Evolutionary conservation across 441 rosid species (phyloP).

Genomic region (Gossypium trilobum): DNA sequence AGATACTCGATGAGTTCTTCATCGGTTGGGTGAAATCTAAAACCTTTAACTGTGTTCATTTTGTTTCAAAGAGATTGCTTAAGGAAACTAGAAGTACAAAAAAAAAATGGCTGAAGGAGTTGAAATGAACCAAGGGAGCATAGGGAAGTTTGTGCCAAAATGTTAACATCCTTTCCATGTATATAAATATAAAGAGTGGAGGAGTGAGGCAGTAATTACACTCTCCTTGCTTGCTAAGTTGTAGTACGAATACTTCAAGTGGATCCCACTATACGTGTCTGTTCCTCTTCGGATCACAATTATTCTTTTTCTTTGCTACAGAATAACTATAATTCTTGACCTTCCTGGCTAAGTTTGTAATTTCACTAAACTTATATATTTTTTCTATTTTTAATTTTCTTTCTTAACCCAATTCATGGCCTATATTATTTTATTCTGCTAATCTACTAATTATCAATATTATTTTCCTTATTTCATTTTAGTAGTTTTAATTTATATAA

Average conservation of each 20-base stretch:
- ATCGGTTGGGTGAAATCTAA: slow-evolving; percentile 5
- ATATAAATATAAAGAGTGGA: not conserved
- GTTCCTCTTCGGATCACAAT: too few relatives aligned
- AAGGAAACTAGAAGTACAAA: not conserved
- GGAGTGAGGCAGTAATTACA: too few relatives aligned
- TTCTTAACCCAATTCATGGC: too few relatives aligned
- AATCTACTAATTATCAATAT: too few relatives aligned
- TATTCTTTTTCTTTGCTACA: too few relatives aligned
- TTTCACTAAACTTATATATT: too few relatives aligned
- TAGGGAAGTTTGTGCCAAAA: not conserved
- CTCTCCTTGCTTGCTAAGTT: not conserved
- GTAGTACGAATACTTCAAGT: not conserved
- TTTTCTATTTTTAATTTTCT: too few relatives aligned
- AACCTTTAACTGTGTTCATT: not conserved
- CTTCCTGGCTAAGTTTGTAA: not conserved
- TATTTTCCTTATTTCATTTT: too few relatives aligned
- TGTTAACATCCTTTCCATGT: too few relatives aligned
- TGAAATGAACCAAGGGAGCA: not conserved
- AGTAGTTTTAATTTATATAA: too few relatives aligned
- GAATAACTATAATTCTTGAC: too few relatives aligned
- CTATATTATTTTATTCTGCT: too few relatives aligned
- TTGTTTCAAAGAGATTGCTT: not conserved
- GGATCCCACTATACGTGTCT: not conserved
- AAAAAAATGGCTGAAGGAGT: not conserved
- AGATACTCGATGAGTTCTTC: slow-evolving; percentile 6